Evolutionary conservation across 2,329 filamentous ascomycete genomes (phyloP), one percentile per base, ranked within the genome.

Genomic region (Mollisia scopiformis): DNA sequence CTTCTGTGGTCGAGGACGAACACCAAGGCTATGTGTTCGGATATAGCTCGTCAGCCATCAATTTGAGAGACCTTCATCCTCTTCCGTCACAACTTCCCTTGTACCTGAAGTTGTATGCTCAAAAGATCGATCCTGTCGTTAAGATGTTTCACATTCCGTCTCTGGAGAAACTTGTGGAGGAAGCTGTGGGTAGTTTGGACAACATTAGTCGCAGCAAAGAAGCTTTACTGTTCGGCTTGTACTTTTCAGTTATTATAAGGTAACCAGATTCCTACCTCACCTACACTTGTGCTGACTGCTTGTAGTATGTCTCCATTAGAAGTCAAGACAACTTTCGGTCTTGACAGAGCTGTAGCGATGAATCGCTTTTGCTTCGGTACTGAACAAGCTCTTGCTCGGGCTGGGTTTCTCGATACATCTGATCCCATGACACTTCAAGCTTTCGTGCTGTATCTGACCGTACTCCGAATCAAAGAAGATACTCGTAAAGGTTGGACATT

Each of bases 391-490:
- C 76, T 91, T 10, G 80, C 86, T 1, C 84, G 83, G 55, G 86
- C 85, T 4, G 81, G 84, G 43, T 88, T 89, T 31, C 75, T 90
- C 28, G 82, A 81, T 30, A 81, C 82, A 0, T 84, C 85, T 0
- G 84, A 89, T 46, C 62, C 89, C 1, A 77, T 82, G 6, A 80
- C 88, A 0, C 73, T 89, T 1, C 87, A 90, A 70, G 86, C 87
- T 0, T 82, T 88, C 55, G 75, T 82, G 1, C 75, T 89, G 0
- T 88, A 86, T 62, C 76, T 89, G 6, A 72, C 77, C 1, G 73
- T 84, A 65, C 78, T 84, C 8, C 79, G 82, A 16, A 78, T 79
- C 11, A 78, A 82, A 41, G 82, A 84, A 41, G 80, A 80, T 66
- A 73, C 83, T 53, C 70, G 80, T 3, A 84, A 86, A 3, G 79